Conservation (phyloP, 306 rosid species). For the Alnus rubra region DNA sequence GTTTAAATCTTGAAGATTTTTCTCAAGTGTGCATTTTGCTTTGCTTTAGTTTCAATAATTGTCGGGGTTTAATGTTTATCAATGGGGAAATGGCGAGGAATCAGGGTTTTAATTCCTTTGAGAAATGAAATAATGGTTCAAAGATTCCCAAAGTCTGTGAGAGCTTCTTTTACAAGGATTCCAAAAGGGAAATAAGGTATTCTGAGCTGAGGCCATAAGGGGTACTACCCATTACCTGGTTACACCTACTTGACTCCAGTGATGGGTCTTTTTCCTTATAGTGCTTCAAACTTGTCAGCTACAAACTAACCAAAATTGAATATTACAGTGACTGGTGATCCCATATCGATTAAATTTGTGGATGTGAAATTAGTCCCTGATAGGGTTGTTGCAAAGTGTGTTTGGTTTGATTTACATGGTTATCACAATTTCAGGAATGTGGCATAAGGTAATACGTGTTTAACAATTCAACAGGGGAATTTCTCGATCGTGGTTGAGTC, state of each 20-base stretch:
- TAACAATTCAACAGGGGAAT: constrained; percentile 67
- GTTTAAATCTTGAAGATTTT: constrained; percentile 24
- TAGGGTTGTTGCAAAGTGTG: constrained; percentile 59
- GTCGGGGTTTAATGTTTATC: background rate
- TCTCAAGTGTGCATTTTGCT: background rate
- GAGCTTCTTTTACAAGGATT: constrained; percentile 49
- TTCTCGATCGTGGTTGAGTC: constrained; percentile 74
- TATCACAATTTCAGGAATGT: constrained; percentile 54
- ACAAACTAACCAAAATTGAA: constrained; percentile 45
- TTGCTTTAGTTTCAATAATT: constrained; percentile 26
- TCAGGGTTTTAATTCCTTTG: constrained; percentile 37
- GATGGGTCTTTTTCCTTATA: constrained; percentile 78
- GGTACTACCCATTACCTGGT: constrained; percentile 56
- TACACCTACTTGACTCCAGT: constrained; percentile 77
- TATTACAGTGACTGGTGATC: constrained; percentile 42
- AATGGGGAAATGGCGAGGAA: constrained; percentile 28
- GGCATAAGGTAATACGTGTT: constrained; percentile 51
- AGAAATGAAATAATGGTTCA: constrained; percentile 40
- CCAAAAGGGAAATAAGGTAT: constrained; percentile 41
- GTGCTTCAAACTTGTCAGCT: constrained; percentile 64
- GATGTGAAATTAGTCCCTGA: constrained; percentile 47
- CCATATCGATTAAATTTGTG: constrained; percentile 57
- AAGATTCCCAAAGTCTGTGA: constrained; percentile 42
- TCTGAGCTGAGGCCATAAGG: constrained; percentile 16
- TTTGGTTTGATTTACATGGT: constrained; percentile 61